phyloP scores from a whole-genome alignment of 1,139 yeast species.

The Kluyveromyces sp. region DNA sequence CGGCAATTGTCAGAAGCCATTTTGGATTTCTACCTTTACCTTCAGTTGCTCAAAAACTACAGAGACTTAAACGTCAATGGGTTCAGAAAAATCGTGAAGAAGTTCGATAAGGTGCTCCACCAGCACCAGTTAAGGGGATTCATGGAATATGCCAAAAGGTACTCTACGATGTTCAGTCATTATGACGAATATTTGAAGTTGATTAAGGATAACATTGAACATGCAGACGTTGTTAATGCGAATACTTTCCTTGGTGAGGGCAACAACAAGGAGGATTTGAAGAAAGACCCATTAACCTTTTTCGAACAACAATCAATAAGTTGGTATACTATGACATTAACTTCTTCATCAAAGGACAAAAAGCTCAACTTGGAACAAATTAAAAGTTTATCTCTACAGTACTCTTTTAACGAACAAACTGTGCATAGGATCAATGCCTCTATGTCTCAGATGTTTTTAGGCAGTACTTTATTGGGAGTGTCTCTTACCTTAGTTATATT shows the following conservation, averaged over 20 bases:
- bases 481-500: conserved; percentile 48
- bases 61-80: conserved; percentile 78
- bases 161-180: conserved; percentile 24
- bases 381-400: conserved; percentile 27
- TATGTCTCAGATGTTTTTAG: conserved; percentile 37
- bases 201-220: conserved; percentile 20
- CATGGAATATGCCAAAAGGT: conserved; percentile 37
- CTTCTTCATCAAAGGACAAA: conserved; percentile 33
- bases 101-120: conserved; percentile 58
- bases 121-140: conserved; percentile 44
- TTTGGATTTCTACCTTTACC: conserved; percentile 69
- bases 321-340: conserved; percentile 59
- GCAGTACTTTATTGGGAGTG: conserved; percentile 66
- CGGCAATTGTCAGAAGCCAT: conserved; percentile 70
- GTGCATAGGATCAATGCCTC: conserved; percentile 29
- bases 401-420: conserved; percentile 28
- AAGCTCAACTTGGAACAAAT: conserved; percentile 24
- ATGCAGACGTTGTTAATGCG: conserved; percentile 3
- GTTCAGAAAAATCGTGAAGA: conserved; percentile 78
- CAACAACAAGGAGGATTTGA: conserved; percentile 7
- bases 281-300: conserved; percentile 24
- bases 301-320: conserved; percentile 65
- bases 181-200: conserved; percentile 21
- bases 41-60: conserved; percentile 72
- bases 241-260: background rate